Percentiles rank a stretch among this genome's conserved stretches.
Evolutionary conservation across 139 green algal genomes (phyloP).

Genomic region (Ettlia oleoabundans): DNA sequence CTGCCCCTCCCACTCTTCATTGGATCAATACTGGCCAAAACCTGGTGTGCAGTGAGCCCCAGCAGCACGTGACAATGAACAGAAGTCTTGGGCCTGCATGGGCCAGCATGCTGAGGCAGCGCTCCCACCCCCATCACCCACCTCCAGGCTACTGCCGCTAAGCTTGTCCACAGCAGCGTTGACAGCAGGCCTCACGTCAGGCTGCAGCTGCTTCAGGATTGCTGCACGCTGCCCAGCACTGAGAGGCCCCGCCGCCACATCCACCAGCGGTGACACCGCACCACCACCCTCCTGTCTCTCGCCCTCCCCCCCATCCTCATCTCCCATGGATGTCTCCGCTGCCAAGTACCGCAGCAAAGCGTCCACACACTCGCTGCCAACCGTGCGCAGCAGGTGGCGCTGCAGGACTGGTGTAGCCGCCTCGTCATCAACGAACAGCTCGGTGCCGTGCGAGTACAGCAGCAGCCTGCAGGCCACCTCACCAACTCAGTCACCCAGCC

Average conservation of each 20-base stretch:
- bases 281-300: slow-evolving; percentile 3
- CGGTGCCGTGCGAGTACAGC: slow-evolving; percentile 66
- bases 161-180: slow-evolving; percentile 40
- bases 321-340: not conserved
- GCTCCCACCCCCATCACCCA: not conserved
- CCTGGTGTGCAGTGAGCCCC: too few species aligned
- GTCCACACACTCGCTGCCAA: slow-evolving; percentile 61
- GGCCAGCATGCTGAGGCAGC: not conserved
- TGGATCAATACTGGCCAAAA: too few species aligned
- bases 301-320: not conserved
- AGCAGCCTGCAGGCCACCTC: slow-evolving; percentile 54
- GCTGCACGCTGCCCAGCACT: slow-evolving; percentile 42
- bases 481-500: too few species aligned
- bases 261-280: not conserved
- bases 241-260: slow-evolving; percentile 24
- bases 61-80: too few species aligned
- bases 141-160: slow-evolving; percentile 28
- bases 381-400: slow-evolving; percentile 72
- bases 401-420: slow-evolving; percentile 46
- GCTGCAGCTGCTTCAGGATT: slow-evolving; percentile 41
- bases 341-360: slow-evolving; percentile 65
- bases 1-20: too few species aligned
- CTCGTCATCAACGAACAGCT: slow-evolving; percentile 59
- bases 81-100: too few species aligned
- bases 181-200: slow-evolving; percentile 42